Evolutionary conservation across 352 stramenopile genomes (phyloP).

Genomic region (Phytophthora capsici): DNA sequence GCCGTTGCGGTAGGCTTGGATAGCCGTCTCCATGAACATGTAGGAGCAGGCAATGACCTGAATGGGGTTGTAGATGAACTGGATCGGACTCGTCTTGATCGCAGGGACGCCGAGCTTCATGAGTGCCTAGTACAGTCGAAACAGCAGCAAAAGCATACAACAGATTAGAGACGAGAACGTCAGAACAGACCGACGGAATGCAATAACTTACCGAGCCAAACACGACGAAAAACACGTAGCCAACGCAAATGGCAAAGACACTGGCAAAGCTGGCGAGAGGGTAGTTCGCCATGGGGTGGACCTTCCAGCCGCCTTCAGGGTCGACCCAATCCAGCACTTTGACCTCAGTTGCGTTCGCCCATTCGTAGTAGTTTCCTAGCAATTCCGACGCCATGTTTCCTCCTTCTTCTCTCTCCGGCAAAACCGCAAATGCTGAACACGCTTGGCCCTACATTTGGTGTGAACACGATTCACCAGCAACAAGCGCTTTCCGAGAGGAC

Average conservation of each 20-base stretch:
- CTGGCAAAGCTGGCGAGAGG: conserved; percentile 65
- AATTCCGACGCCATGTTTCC: conserved; percentile 35
- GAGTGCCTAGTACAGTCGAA: conserved; percentile 29
- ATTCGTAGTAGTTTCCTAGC: conserved; percentile 54
- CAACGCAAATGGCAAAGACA: conserved; percentile 61
- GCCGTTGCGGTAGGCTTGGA: conserved; percentile 87
- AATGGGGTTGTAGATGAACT: conserved; percentile 95
- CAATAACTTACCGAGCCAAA: conserved; percentile 52
- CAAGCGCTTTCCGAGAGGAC: conserved; percentile 9
- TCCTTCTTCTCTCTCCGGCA: conserved; percentile 8
- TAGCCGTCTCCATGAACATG: conserved; percentile 92
- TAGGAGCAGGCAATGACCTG: conserved; percentile 95
- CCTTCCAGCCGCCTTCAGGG: conserved; percentile 59
- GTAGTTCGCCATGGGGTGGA: conserved; percentile 62
- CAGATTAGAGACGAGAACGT: conserved; percentile 5
- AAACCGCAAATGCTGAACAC: conserved; percentile 34
- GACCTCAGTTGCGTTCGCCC: conserved; percentile 56
- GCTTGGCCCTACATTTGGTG: too few relatives aligned
- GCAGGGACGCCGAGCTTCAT: conserved; percentile 59
- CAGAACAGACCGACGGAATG: conserved; percentile 11
- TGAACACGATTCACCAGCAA: too few relatives aligned
- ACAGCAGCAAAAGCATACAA: conserved; percentile 11
- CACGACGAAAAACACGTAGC: conserved; percentile 72
- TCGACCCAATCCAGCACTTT: conserved; percentile 68
- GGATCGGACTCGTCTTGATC: conserved; percentile 67